Percentiles rank a stretch among this genome's conserved stretches.
Conservation (phyloP, 2,329 filamentous ascomycete genomes). For the Hirsutella rhossiliensis region DNA sequence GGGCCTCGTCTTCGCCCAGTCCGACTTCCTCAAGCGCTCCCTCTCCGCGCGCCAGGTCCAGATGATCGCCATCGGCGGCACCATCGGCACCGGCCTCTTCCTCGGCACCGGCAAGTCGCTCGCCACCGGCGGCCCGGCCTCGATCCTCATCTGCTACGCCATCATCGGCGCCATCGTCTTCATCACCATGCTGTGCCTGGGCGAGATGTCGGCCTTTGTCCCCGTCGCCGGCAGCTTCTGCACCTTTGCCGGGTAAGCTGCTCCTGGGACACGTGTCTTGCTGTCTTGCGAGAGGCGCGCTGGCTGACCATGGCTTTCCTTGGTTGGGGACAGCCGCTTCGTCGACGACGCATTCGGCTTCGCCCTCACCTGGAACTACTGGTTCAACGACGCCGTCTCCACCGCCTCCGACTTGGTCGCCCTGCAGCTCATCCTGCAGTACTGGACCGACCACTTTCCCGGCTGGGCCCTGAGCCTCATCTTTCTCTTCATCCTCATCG, state of each 20-base stretch:
- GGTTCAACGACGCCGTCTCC: conserved; percentile 50
- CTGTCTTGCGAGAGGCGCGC: neutral
- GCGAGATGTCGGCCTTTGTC: conserved; percentile 46
- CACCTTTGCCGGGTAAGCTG: conserved; percentile 30
- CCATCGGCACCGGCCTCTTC: conserved; percentile 50
- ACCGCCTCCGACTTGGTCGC: conserved; percentile 45
- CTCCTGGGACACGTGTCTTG: conserved; percentile 13
- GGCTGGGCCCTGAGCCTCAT: conserved; percentile 52
- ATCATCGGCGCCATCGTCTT: conserved; percentile 47
- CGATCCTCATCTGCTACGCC: conserved; percentile 43
- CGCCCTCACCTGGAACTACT: conserved; percentile 47
- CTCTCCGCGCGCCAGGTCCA: conserved; percentile 51
- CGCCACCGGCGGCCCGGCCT: conserved; percentile 46
- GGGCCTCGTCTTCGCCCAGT: conserved; percentile 7
- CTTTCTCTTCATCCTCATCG: conserved; percentile 44
- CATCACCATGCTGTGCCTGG: conserved; percentile 44
- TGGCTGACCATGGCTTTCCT: neutral
- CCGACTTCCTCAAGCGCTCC: conserved; percentile 39
- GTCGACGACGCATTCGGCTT: conserved; percentile 43
- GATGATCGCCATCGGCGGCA: conserved; percentile 53
- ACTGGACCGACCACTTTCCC: conserved; percentile 51
- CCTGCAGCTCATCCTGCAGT: conserved; percentile 40
- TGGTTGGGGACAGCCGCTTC: conserved; percentile 25
- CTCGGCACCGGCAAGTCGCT: conserved; percentile 49
- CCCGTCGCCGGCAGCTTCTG: conserved; percentile 43